Percentiles rank a stretch among this genome's conserved stretches.
These are phyloP conservation scores for Neonothopanus nambi DNA, from an alignment of 1,284 basidiomycete species.

Conservation along the genomic window DNA sequence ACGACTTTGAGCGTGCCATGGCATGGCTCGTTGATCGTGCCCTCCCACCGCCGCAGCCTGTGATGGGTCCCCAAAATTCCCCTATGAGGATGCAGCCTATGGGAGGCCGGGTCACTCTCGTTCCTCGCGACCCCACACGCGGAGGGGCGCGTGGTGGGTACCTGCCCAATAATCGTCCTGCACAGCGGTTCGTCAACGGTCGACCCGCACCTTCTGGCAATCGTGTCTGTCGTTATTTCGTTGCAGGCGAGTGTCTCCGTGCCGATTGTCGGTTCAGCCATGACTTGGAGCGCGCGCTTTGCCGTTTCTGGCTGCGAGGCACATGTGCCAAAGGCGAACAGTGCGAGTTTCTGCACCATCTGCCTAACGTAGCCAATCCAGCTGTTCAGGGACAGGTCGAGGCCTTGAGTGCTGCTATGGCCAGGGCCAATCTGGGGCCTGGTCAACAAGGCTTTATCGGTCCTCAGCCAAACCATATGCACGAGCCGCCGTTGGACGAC, in stretches of 20 bases:
- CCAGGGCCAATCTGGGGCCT: constrained; percentile 61
- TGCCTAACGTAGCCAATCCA: constrained; percentile 75
- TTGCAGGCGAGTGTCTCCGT: constrained; percentile 93
- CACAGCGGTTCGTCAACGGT: constrained; percentile 57
- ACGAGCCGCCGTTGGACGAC: constrained; percentile 68
- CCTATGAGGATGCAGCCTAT: constrained; percentile 59
- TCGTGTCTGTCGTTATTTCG: constrained; percentile 92
- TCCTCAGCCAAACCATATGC: constrained; percentile 25
- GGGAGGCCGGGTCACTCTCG: constrained; percentile 62
- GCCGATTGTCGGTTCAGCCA: constrained; percentile 98
- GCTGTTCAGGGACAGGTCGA: constrained; percentile 40
- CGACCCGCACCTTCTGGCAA: constrained; percentile 62
- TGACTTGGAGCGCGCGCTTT: constrained; percentile 89
- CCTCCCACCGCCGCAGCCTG: constrained; percentile 32
- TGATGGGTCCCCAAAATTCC: constrained; percentile 37
- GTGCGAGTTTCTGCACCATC: constrained; percentile 88
- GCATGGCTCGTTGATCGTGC: constrained; percentile 84
- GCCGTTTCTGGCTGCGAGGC: constrained; percentile 97
- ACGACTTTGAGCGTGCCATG: constrained; percentile 95
- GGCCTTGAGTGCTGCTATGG: constrained; percentile 65
- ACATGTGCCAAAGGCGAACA: constrained; percentile 93
- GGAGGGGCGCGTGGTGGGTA: constrained; percentile 48
- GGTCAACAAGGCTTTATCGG: constrained; percentile 17
- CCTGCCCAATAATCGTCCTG: constrained; percentile 34
- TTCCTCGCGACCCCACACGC: constrained; percentile 51